Conservation (phyloP, 1,284 basidiomycete genomes). For the Inonotus obliquus region DNA sequence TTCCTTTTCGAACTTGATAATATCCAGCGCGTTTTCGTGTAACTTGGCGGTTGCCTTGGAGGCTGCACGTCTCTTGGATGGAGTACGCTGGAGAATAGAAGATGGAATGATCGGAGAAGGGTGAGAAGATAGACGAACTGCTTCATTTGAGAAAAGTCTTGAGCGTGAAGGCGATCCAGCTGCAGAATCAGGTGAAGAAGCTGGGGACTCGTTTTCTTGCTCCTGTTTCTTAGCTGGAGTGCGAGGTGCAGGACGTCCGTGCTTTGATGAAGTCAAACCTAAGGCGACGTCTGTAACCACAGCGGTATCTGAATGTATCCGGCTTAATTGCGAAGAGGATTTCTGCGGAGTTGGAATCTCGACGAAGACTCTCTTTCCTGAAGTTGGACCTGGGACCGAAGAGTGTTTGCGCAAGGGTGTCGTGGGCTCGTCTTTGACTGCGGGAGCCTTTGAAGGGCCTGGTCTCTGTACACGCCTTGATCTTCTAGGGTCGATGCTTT, state of each 20-base stretch:
- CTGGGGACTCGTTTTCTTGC: neutral
- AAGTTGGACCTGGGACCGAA: neutral
- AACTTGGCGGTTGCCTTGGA: constrained; percentile 57
- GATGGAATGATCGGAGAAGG: constrained; percentile 9
- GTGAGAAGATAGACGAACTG: constrained; percentile 4
- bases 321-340: neutral
- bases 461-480: neutral
- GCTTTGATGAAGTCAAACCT: constrained; percentile 7
- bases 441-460: neutral
- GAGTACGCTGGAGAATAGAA: constrained; percentile 14
- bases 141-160: neutral
- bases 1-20: constrained; percentile 63
- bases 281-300: constrained; percentile 1
- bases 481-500: neutral
- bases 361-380: constrained; percentile 1
- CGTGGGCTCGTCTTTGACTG: neutral
- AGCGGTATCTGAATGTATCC: neutral
- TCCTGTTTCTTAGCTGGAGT: neutral
- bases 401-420: constrained; percentile 2
- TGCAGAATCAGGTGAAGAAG: too few relatives aligned
- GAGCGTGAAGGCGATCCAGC: neutral
- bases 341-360: constrained; percentile 12
- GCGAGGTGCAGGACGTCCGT: neutral
- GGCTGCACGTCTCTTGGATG: constrained; percentile 55
- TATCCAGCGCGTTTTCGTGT: constrained; percentile 70